Evolutionary conservation across 2,329 filamentous ascomycete genomes (phyloP), one percentile per base, ranked within the genome.

Genomic region (Dactylonectria estremocensis): DNA sequence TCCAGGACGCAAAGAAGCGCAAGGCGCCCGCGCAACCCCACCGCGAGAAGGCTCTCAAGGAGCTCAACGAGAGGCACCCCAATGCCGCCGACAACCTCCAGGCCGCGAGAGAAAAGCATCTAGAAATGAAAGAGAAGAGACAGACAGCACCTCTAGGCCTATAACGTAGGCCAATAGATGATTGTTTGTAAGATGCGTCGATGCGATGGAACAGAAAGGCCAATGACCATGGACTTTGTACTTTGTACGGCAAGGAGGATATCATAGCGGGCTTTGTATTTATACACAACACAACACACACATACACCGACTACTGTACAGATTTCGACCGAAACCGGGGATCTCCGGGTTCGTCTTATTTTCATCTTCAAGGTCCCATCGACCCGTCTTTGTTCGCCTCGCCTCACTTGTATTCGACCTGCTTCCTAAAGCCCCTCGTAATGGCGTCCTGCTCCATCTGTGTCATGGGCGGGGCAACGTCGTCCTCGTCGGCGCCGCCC

Each of bases 1-100:
- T 99, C 63, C 92, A 97, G 79, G 96, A 99, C 82, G 93, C 96
- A 14, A 89, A 96, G 80, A 97, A 97, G 88, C 96, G 97, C 85
- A 84, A 85, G 67, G 84, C 86, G 5, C 87, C 86, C n/a, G 80
- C 83, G 11, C 75, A 82, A 74, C 85, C 84, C 31, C 84, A 86
- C 73, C 81, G 86, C 14, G 82, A 85, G 68, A 84, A 84, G 79
- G 81, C 83, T 63, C 79, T 82, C 70, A 74, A 77, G 73, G 71
- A 80, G 67, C 70, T 87, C 72, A 69, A 84, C 61, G 83, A 86
- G 78, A 82, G 86, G 70, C 84, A 87, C 72, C 82, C 82, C 0
- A 80, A 84, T 28, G 82, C 83, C 22, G 84, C 83, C 70, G 79
- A 77, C 67, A 81, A 81, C 68, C 76, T 90, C 70, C 79, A 85